Base-by-base conservation (phyloP, 2,329 filamentous ascomycete species). In the Graphiopsis chlorocephala region DNA sequence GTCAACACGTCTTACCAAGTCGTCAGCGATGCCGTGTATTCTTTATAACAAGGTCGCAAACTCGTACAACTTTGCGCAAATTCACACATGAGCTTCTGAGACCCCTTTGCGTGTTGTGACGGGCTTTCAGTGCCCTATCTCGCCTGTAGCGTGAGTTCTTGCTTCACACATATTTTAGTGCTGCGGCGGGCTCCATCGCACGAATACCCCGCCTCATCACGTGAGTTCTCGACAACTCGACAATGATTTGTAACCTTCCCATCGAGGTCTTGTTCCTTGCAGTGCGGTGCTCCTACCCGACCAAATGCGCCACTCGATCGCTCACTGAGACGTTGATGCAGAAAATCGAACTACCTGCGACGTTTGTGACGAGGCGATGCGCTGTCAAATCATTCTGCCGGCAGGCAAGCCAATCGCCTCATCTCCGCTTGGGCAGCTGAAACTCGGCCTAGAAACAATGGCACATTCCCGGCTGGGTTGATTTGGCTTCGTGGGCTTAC, bases 401-500 rank as follows among this genome's bases (percentile, higher is more conserved):
- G 25, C 48, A 62, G 23, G 62, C 55, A 29, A n/a, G 63, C 63
- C 63, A 59, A 64, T 64, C 63, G 56, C 48, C 20, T 55, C 29
- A n/a, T 53, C 53, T 53, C 56, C 55, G 63, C 63, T 64, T 58
- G n/a, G 12, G 23, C 25, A 59, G 55, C 55, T 64, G 63, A 60
- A 64, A 64, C 63, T 59, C 61, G 61, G 35, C 50, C 48, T 55
- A 55, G 61, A 33, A 53, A 35, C 33, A 45, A 61, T 52, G 59
- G 59, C 59, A 61, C 59, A 61, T 61, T 52, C 45, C 59, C 59
- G 59, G 60, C 48, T 61, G 38, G 48, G 26, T 31, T 52, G 48
- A 62, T 62, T 62, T 55, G 60, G 48, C 60, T 62, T 55, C 48
- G 60, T 62, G 60, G 47, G 60, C 60, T 53, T 53, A 45, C 38